phyloP scores from a whole-genome alignment of 1,139 yeast species.

The Nadsonia commutata region DNA sequence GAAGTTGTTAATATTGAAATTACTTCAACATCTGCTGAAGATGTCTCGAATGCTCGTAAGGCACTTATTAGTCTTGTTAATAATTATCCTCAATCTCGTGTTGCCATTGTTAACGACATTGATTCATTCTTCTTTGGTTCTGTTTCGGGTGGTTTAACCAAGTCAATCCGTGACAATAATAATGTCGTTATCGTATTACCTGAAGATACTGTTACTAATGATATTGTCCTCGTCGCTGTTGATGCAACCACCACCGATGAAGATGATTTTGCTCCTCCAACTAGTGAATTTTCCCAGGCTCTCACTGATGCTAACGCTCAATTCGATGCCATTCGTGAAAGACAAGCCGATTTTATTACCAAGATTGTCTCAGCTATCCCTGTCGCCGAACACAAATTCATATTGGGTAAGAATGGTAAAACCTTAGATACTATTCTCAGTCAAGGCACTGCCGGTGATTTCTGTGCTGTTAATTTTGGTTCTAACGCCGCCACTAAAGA shows the following conservation, averaged over 20 bases:
- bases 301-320: constrained; percentile 33
- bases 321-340: constrained; percentile 43
- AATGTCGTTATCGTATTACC: constrained; percentile 45
- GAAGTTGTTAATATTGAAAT: constrained; percentile 22
- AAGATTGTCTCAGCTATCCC: constrained; percentile 34
- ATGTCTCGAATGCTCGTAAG: constrained; percentile 43
- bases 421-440: constrained; percentile 34
- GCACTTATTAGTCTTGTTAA: constrained; percentile 62
- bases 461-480: constrained; percentile 17
- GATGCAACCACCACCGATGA: constrained; percentile 25
- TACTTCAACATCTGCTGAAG: constrained; percentile 30
- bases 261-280: constrained; percentile 34
- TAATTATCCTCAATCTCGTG: constrained; percentile 51
- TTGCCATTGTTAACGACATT: constrained; percentile 47
- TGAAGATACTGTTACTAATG: constrained; percentile 22
- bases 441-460: constrained; percentile 15
- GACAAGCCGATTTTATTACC: constrained; percentile 41
- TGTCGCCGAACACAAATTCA: constrained; percentile 39
- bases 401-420: constrained; percentile 38
- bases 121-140: constrained; percentile 50
- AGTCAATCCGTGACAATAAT: constrained; percentile 32
- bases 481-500: constrained; percentile 23
- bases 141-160: constrained; percentile 23
- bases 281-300: constrained; percentile 20
- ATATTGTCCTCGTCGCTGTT: constrained; percentile 31